Percentiles rank a stretch among this genome's conserved stretches.
Conservation (phyloP, 1,139 yeast genomes). For the Nakaseomyces sp. region DNA sequence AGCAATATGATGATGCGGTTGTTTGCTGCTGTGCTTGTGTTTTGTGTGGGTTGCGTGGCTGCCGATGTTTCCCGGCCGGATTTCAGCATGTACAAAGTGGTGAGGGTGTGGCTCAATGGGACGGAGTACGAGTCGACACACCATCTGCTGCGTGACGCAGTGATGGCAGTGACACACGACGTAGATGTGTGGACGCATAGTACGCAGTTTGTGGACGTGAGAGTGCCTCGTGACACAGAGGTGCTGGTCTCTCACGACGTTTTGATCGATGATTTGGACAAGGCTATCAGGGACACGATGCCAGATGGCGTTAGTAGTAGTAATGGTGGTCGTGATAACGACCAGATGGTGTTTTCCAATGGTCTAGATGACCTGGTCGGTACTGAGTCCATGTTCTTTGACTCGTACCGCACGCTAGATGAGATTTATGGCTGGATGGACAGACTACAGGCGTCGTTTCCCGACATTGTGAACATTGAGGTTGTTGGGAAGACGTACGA, state of each 20-base stretch:
- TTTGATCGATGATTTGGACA: constrained; percentile 51
- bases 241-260: constrained; percentile 21
- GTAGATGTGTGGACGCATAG: constrained; percentile 31
- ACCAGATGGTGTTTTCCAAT: constrained; percentile 27
- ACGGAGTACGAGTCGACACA: not conserved
- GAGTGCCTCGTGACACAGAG: constrained; percentile 27
- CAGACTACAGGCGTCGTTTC: constrained; percentile 46
- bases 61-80: too few species aligned
- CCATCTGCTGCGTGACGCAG: not conserved
- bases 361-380: constrained; percentile 6
- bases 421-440: constrained; percentile 69
- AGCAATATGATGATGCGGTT: not conserved
- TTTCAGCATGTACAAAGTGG: not conserved
- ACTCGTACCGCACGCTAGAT: constrained; percentile 58
- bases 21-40: not conserved
- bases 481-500: constrained; percentile 68
- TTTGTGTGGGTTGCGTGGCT: not conserved
- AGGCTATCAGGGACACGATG: constrained; percentile 42
- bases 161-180: constrained; percentile 6
- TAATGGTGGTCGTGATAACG: too few species aligned
- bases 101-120: not conserved
- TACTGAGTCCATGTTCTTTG: constrained; percentile 43
- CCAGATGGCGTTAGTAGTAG: not conserved
- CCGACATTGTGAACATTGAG: constrained; percentile 51
- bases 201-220: constrained; percentile 37